Conservation (phyloP, 306 rosid species). For the Castanea mollissima region DNA sequence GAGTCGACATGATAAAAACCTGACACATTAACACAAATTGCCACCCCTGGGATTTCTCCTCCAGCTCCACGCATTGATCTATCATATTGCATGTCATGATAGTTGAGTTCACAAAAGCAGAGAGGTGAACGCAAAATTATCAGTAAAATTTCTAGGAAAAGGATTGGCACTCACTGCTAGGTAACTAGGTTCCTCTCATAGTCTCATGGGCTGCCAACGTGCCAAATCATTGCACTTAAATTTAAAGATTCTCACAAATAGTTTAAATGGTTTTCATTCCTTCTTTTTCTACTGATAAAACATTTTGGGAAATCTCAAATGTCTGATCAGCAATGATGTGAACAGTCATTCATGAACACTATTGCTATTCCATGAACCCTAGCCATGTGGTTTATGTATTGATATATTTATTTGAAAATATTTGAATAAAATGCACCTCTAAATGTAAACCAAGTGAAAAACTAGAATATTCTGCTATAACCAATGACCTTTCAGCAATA, state of each 20-base stretch:
- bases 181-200: not conserved
- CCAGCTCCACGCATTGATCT: not conserved
- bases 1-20: no score
- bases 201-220: not conserved
- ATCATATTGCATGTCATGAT: not conserved
- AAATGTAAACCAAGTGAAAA: not conserved
- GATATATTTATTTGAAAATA: not conserved
- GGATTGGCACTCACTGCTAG: not conserved
- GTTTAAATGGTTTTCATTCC: not conserved
- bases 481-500: not conserved
- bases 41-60: not conserved
- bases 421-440: not conserved
- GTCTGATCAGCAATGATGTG: not conserved
- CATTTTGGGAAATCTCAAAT: not conserved
- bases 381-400: not conserved
- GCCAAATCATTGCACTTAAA: not conserved
- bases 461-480: not conserved
- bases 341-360: not conserved
- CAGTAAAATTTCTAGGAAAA: not conserved
- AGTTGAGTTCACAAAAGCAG: not conserved
- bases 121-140: not conserved
- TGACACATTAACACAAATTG: no score
- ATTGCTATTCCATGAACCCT: not conserved
- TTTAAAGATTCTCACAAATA: not conserved
- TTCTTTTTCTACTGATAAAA: not conserved